These are phyloP conservation scores for Psilocybe mexicana DNA, from an alignment of 1,284 basidiomycete species.

Conservation along the genomic window DNA sequence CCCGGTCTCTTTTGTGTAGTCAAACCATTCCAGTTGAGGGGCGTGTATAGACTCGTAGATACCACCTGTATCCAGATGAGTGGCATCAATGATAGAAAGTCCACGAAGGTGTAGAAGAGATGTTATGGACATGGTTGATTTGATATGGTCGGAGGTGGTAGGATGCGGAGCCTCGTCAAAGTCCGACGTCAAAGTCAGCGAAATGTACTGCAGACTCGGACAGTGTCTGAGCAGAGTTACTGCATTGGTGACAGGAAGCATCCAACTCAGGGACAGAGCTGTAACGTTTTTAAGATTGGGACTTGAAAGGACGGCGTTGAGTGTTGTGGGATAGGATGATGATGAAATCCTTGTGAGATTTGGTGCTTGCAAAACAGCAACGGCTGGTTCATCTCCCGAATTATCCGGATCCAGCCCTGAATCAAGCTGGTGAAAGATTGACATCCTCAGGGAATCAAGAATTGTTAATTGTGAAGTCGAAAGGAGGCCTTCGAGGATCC, in stretches of 20 bases:
- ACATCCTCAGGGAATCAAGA: not conserved
- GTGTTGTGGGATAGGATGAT: not conserved
- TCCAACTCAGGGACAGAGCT: not conserved
- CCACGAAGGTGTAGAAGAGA: not conserved
- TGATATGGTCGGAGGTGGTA: not conserved
- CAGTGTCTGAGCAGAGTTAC: not conserved
- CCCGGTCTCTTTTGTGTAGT: not conserved
- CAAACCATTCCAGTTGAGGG: not conserved
- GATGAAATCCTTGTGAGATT: not conserved
- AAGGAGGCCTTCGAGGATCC: not conserved
- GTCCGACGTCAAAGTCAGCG: not conserved
- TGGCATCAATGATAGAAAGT: not conserved
- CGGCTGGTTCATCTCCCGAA: not conserved
- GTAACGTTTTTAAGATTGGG: not conserved
- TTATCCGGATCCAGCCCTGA: not conserved
- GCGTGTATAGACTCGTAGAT: not conserved
- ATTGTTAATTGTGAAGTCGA: not conserved
- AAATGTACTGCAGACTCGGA: not conserved
- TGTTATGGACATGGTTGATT: not conserved
- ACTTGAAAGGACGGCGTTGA: not conserved
- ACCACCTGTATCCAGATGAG: not conserved
- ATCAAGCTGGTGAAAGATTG: not conserved
- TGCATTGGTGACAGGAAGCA: not conserved
- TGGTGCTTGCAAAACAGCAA: not conserved
- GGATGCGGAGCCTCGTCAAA: not conserved